These are phyloP conservation scores for Patellifolia procumbens DNA, from an alignment of 179 eudicot genomes.

Conservation along the genomic window DNA sequence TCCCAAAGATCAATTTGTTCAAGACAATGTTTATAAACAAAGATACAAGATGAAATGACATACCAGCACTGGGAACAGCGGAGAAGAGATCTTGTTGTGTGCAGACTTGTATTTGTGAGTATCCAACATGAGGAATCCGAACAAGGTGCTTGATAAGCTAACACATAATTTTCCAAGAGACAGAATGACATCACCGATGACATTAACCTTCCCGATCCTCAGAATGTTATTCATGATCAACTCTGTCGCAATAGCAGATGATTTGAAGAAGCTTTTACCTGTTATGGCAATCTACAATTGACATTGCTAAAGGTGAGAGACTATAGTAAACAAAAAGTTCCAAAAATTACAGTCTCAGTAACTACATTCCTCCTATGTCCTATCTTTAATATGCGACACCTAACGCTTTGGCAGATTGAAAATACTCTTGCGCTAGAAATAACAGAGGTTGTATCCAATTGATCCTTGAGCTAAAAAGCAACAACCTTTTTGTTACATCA, in stretches of 20 bases:
- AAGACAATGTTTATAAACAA: not conserved
- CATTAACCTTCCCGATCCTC: slow-evolving; percentile 93
- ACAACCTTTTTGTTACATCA: not conserved
- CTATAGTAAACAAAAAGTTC: not conserved
- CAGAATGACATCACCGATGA: slow-evolving; percentile 88
- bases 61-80: slow-evolving; percentile 95
- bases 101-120: slow-evolving; percentile 75
- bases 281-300: slow-evolving; percentile 87
- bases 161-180: slow-evolving; percentile 92
- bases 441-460: not conserved
- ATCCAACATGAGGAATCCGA: slow-evolving; percentile 84
- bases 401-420: no score
- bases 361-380: not conserved
- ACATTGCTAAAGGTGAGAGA: slow-evolving; percentile 8
- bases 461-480: not conserved
- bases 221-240: slow-evolving; percentile 87
- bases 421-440: not conserved
- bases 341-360: not conserved
- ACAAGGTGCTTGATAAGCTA: slow-evolving; percentile 85
- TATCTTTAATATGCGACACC: not conserved
- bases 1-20: not conserved
- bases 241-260: slow-evolving; percentile 91
- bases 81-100: slow-evolving; percentile 95
- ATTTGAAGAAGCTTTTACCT: slow-evolving; percentile 88
- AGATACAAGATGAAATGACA: slow-evolving; percentile 18